Conservation (phyloP, 257 asterid species). For the Capsicum rhomboideum region DNA sequence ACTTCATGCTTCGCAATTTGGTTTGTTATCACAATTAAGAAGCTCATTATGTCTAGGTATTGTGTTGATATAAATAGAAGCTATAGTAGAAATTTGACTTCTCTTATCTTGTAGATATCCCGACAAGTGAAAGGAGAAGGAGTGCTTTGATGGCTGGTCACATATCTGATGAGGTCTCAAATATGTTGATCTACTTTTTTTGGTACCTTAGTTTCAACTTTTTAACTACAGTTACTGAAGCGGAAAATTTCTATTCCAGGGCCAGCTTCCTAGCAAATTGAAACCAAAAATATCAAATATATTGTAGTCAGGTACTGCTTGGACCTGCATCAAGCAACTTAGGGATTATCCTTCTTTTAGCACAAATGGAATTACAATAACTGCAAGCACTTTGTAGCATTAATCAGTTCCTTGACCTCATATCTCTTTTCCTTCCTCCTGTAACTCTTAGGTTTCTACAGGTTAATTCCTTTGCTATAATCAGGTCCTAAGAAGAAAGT, state of each 20-base stretch:
- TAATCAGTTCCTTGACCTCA: neutral
- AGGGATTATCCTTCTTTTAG: constrained; percentile 43
- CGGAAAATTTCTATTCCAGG: constrained; percentile 9
- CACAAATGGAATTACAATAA: constrained; percentile 23
- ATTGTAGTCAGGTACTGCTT: constrained; percentile 44
- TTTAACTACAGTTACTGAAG: constrained; percentile 2
- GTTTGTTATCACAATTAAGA: neutral
- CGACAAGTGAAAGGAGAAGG: too few relatives aligned
- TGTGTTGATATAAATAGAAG: neutral
- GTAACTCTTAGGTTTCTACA: constrained; percentile 6
- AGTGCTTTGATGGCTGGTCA: constrained; percentile 15
- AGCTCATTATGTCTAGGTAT: neutral
- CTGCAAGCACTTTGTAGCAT: constrained; percentile 20
- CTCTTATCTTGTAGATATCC: too few relatives aligned
- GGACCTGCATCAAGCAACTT: constrained; percentile 33
- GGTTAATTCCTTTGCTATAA: constrained; percentile 41
- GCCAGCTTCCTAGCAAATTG: constrained; percentile 8
- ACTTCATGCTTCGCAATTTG: neutral
- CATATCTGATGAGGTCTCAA: neutral
- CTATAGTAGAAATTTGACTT: neutral
- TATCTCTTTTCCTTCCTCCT: neutral
- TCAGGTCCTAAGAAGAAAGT: constrained; percentile 19
- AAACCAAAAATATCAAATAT: constrained; percentile 15
- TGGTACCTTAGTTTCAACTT: neutral
- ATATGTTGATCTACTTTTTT: neutral